Evolutionary conservation across 257 asterid species (phyloP).

Genomic region (Cruciata laevipes): DNA sequence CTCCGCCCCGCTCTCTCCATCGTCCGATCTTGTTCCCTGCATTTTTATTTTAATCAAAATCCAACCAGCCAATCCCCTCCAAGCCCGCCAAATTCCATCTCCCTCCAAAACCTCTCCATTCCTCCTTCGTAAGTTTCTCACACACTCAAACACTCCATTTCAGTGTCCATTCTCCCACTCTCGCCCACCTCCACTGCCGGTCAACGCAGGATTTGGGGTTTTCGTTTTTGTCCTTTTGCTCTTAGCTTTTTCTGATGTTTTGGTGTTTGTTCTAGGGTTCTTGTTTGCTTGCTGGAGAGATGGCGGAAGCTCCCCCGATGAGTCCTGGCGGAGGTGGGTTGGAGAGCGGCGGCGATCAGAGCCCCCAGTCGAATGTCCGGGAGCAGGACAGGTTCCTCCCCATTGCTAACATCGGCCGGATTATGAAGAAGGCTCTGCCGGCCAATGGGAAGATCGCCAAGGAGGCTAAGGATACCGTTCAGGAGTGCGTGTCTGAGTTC

Average conservation of each 20-base stretch:
- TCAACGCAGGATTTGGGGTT: constrained; percentile 5
- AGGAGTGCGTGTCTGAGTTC: constrained; percentile 74
- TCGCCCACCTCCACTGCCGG: not conserved
- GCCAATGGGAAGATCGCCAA: constrained; percentile 63
- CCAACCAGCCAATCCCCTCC: constrained; percentile 36
- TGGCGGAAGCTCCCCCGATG: constrained; percentile 21
- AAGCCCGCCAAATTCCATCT: constrained; percentile 49
- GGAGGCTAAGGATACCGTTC: constrained; percentile 75
- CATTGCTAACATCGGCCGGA: constrained; percentile 64
- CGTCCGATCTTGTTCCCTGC: constrained; percentile 57
- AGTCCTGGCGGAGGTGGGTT: constrained; percentile 50
- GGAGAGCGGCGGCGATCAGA: constrained; percentile 63
- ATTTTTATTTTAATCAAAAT: not conserved
- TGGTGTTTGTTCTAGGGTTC: constrained; percentile 13
- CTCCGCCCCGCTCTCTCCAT: constrained; percentile 28
- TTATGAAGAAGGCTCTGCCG: constrained; percentile 74
- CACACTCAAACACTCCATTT: not conserved
- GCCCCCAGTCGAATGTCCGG: constrained; percentile 57
- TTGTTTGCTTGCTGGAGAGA: constrained; percentile 13
- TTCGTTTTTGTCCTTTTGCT: not conserved
- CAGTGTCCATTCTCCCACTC: not conserved
- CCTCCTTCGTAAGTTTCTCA: not conserved
- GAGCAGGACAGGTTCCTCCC: constrained; percentile 73
- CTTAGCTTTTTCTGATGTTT: not conserved
- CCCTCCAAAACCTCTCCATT: not conserved